A percentile compares a stretch with the other conserved stretches of the same genome.
Conservation (phyloP, 441 rosid genomes). For the Erodium texanum region DNA sequence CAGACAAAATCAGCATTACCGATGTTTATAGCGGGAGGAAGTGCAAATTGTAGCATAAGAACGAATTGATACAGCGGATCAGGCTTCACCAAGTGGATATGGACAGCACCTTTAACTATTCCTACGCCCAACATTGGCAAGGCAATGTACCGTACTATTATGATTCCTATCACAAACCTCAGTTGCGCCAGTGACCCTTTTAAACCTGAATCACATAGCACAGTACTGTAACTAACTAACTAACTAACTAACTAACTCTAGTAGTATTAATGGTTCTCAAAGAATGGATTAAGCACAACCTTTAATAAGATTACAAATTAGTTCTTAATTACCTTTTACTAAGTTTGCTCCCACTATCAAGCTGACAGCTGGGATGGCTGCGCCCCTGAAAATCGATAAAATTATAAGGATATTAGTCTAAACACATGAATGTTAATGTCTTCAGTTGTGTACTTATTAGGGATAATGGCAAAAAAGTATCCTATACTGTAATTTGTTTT, state of each 20-base stretch:
- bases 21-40: slow-evolving; percentile 68
- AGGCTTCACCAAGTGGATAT: slow-evolving; percentile 37
- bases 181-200: slow-evolving; percentile 24
- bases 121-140: slow-evolving; percentile 30
- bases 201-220: slow-evolving; percentile 24
- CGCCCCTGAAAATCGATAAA: slow-evolving; percentile 21
- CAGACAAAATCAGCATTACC: slow-evolving; percentile 22
- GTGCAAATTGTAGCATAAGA: slow-evolving; percentile 56
- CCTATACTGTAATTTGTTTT: no score
- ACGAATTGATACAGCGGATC: slow-evolving; percentile 56
- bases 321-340: slow-evolving; percentile 26
- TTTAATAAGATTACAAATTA: no score
- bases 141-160: slow-evolving; percentile 25
- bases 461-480: no score
- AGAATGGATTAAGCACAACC: background rate
- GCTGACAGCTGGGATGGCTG: slow-evolving; percentile 35
- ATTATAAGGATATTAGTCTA: background rate
- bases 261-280: no score
- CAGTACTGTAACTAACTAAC: background rate
- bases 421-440: background rate
- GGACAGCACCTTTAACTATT: slow-evolving; percentile 29
- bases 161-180: slow-evolving; percentile 21
- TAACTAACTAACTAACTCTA: no score
- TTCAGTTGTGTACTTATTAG: no score
- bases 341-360: slow-evolving; percentile 39